phyloP scores from a whole-genome alignment of 257 asterid species.

The Capsicum baccatum region DNA sequence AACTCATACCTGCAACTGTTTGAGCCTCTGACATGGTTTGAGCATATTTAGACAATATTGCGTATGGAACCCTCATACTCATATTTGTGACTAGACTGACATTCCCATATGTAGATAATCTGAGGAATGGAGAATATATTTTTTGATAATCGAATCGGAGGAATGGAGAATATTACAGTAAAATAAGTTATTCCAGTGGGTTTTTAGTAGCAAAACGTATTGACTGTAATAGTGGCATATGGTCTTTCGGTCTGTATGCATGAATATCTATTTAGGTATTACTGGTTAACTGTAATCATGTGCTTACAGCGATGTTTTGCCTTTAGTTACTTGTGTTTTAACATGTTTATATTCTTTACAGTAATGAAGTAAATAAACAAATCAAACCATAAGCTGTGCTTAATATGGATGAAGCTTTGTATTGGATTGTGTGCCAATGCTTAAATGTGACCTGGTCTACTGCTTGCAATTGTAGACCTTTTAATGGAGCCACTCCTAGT shows the following conservation, averaged over 20 bases:
- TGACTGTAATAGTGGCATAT: background rate
- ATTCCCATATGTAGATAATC: background rate
- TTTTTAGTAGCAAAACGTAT: background rate
- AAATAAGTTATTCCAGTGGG: background rate
- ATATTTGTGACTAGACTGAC: background rate
- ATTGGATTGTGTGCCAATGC: background rate
- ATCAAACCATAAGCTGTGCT: background rate
- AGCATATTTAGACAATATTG: background rate
- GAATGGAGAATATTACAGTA: background rate
- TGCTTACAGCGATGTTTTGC: no score
- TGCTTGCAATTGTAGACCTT: slow-evolving; percentile 9
- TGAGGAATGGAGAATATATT: background rate
- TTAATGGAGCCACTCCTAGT: slow-evolving; percentile 8
- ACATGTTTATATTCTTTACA: no score
- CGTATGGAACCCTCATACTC: background rate
- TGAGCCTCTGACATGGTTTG: background rate
- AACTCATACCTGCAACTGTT: background rate
- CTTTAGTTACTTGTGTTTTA: no score
- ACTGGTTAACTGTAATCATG: background rate
- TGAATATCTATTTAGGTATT: background rate
- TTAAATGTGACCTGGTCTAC: slow-evolving; percentile 8
- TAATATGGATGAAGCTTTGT: slow-evolving; percentile 8
- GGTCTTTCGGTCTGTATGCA: slow-evolving; percentile 15
- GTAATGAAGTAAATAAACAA: background rate
- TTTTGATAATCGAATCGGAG: background rate